A percentile compares a stretch with the other conserved stretches of the same genome.
phyloP scores from a whole-genome alignment of 1,284 basidiomycete species.

The Apiotrichum domesticum region DNA sequence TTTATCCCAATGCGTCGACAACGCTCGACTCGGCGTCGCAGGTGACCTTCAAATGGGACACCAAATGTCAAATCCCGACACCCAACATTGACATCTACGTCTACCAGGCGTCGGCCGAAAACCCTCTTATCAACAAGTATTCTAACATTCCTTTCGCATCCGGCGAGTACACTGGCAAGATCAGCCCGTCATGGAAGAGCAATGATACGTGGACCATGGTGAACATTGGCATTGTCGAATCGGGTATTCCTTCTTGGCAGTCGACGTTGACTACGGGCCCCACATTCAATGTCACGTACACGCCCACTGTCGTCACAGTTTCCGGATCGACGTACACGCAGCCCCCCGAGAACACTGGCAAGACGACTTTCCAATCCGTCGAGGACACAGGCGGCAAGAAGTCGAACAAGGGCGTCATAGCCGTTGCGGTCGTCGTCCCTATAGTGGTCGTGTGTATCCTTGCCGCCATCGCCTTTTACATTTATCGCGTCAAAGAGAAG shows the following conservation, averaged over 20 bases:
- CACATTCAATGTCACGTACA: conserved; percentile 54
- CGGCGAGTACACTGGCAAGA: conserved; percentile 54
- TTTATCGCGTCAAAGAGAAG: conserved; percentile 55
- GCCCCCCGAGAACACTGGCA: conserved; percentile 47
- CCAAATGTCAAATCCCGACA: conserved; percentile 50
- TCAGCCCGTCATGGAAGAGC: conserved; percentile 76
- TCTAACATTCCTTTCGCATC: conserved; percentile 54
- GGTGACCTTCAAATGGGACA: conserved; percentile 67
- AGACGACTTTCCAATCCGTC: conserved; percentile 41
- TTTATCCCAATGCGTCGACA: conserved; percentile 55
- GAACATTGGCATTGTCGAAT: conserved; percentile 61
- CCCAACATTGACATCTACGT: conserved; percentile 66
- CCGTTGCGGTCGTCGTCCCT: conserved; percentile 71
- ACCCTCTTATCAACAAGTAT: conserved; percentile 60
- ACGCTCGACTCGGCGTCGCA: conserved; percentile 55
- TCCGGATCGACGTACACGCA: conserved; percentile 30
- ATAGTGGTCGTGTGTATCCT: conserved; percentile 54
- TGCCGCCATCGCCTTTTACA: conserved; percentile 51
- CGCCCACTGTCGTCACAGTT: conserved; percentile 37
- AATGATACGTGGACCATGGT: conserved; percentile 54
- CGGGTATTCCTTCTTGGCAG: conserved; percentile 54
- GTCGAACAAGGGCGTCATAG: conserved; percentile 60
- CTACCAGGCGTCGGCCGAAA: conserved; percentile 52
- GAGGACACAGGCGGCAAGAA: conserved; percentile 44
- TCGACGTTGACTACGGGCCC: conserved; percentile 60